phyloP scores from a whole-genome alignment of 1,139 yeast species.

The Zygosaccharomyces sapae region DNA sequence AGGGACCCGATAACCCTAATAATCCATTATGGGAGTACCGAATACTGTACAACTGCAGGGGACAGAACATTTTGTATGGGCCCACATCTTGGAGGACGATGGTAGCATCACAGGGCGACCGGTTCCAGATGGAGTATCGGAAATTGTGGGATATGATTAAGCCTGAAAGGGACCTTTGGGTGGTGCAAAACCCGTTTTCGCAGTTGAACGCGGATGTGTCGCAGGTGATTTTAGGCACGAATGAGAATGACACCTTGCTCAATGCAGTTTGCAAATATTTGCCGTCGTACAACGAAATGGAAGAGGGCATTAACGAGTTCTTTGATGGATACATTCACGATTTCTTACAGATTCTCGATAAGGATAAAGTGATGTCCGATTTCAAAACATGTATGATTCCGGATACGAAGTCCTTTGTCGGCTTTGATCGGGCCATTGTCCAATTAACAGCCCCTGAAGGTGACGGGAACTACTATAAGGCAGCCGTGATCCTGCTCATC shows the following conservation, averaged over 20 bases:
- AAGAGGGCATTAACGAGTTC: constrained; percentile 14
- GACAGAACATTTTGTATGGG: constrained; percentile 22
- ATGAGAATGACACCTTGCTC: constrained; percentile 8
- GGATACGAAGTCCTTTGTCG: constrained; percentile 1
- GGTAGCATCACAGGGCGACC: constrained; percentile 19
- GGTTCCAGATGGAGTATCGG: constrained; percentile 22
- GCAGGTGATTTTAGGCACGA: constrained; percentile 2
- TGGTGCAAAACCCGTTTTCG: constrained; percentile 13
- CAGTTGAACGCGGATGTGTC: constrained; percentile 1
- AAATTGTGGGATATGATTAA: constrained; percentile 27
- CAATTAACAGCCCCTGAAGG: constrained; percentile 15
- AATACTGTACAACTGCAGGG: constrained; percentile 16
- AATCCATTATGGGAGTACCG: constrained; percentile 22
- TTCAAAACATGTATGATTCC: constrained; percentile 8
- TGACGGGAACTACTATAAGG: constrained; percentile 25
- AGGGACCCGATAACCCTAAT: not conserved
- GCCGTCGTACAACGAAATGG: constrained; percentile 23
- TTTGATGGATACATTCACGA: constrained; percentile 22
- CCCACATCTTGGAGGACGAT: constrained; percentile 29
- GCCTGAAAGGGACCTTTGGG: constrained; percentile 26
- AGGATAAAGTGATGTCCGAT: constrained; percentile 23
- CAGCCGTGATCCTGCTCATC: constrained; percentile 27
- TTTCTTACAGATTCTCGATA: constrained; percentile 22
- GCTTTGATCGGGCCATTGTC: constrained; percentile 7
- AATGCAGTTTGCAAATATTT: constrained; percentile 22